Evolutionary conservation across 2,329 filamentous ascomycete species (phyloP), one percentile per base, ranked within the genome.

Genomic region (Diaporthe sp.): DNA sequence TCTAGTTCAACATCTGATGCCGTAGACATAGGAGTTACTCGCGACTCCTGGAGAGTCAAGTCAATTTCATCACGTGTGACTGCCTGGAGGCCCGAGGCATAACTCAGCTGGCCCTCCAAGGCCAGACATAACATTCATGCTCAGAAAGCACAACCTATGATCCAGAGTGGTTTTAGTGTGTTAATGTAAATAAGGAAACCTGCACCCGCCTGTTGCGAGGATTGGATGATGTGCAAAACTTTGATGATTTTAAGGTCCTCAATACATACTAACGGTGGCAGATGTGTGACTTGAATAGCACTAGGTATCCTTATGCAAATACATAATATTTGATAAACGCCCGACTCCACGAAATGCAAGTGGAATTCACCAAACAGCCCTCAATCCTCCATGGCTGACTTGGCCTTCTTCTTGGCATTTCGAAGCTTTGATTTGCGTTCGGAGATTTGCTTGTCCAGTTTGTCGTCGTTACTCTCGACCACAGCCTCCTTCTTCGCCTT

Each of bases 381-480:
- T 83, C 80, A 88, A 76, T 84, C 83, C 51, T 89, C 87, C 79
- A 87, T 81, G 37, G 87, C 85, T 83, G 88, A 87, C 84, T 88
- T 89, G 22, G 89, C 90, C 60, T 85, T 85, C 75, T 87, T 87
- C 88, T 92, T 92, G 80, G 90, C 89, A 85, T 91, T 91, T 84
- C 86, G 89, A 78, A 92, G 80, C 80, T 87, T 88, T 17, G 87
- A 82, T 85, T 92, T 92, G 78, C 89, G 87, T 79, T 90, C 88
- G n/a, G 89, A 85, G 78, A 91, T 91, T 84, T 91, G 88, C 86
- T 88, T 86, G 81, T 91, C 87, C 22, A 92, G 85, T 80, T 86
- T 87, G 75, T 85, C 84, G 72, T 91, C 89, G 80, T 90, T 85
- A 79, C 85, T 85, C 75, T 87, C 86, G 6, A 85, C 82, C 42